Base-by-base conservation (phyloP, 345 rosid genomes). In the Heritiera littoralis region DNA sequence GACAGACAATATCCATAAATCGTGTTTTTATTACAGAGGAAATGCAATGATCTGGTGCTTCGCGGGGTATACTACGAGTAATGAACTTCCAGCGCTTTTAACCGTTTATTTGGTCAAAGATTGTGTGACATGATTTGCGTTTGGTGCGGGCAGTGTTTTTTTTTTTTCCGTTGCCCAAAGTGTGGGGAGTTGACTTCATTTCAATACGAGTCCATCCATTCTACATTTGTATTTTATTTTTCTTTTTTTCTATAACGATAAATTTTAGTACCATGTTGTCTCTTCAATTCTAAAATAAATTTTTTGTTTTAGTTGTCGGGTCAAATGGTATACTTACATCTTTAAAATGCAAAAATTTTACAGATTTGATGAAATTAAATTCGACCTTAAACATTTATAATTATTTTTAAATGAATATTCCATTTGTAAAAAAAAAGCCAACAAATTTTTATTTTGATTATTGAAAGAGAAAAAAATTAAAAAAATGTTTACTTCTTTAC, bases 1-100 rank as follows among this genome's bases (percentile, higher is more conserved):
- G 11, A 35, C 38, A 23, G 63, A 79, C 80, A 64, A 56, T 72
- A 80, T 83, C 80, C 60, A 55, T 67, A 30, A 59, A 76, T 71
- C 77, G 51, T 79, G 81, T 83, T 63, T 49, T 67, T 75, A 35
- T 80, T 65, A 1, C 32, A 17, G 77, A 52, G 45, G 0, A 49
- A 15, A 56, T 10, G 60, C 7, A 20, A 30, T 77, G 7, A 75
- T 83, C 69, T 0, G 41, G 30, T 81, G 83, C 54, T 79, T 75
- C 80, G 80, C 84, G 72, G n/a, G 1, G 9, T 63, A 2, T 38
- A 18, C 20, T 76, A 8, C 11, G 8, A 11, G 17, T 43, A 7
- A 30, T 32, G 30, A 14, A 11, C 3, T 18, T 45, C 46, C 32
- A 32, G 0, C 35, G 43, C 23, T 60, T 35, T 14, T 9, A 61